Conservation (phyloP, 352 stramenopile species). For the Phytophthora pisi region DNA sequence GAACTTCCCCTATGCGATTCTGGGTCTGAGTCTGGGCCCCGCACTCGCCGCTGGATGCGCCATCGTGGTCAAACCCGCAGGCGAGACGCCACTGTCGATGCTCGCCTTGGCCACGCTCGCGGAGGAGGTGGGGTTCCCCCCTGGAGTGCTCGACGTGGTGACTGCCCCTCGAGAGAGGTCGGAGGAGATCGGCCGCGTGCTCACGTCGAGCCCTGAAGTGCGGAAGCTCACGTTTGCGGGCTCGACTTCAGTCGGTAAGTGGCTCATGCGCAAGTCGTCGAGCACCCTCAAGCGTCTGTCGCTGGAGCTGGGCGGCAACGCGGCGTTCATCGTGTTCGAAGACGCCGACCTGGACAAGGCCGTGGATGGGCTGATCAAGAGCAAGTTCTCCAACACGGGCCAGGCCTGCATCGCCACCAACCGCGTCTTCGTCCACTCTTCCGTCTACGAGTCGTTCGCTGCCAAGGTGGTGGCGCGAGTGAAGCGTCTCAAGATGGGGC, state of each 20-base stretch:
- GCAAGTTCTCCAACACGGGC: conserved; percentile 85
- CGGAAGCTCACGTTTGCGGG: conserved; percentile 91
- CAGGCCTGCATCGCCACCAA: conserved; percentile 86
- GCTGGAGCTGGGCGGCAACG: conserved; percentile 89
- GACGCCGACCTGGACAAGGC: conserved; percentile 80
- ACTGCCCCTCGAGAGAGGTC: conserved; percentile 58
- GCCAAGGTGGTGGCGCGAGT: conserved; percentile 67
- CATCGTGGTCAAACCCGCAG: conserved; percentile 96
- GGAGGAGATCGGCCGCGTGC: conserved; percentile 68
- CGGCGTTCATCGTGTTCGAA: conserved; percentile 91
- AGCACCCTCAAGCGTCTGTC: conserved; percentile 75
- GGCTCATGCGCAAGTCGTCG: conserved; percentile 73
- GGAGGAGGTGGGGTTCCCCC: conserved; percentile 79
- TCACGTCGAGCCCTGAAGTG: conserved; percentile 71
- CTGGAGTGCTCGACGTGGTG: conserved; percentile 90
- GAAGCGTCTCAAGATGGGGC: conserved; percentile 82
- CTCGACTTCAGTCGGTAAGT: conserved; percentile 76
- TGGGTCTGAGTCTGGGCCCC: conserved; percentile 94
- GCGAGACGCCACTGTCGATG: conserved; percentile 95
- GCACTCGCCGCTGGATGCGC: conserved; percentile 94
- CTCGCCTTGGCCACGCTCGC: conserved; percentile 92
- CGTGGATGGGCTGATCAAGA: conserved; percentile 77
- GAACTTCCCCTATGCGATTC: conserved; percentile 99
- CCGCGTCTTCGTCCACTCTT: conserved; percentile 93
- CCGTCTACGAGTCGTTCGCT: conserved; percentile 92